Evolutionary conservation across 352 stramenopile species (phyloP).

Genomic region (Pythium volutum): DNA sequence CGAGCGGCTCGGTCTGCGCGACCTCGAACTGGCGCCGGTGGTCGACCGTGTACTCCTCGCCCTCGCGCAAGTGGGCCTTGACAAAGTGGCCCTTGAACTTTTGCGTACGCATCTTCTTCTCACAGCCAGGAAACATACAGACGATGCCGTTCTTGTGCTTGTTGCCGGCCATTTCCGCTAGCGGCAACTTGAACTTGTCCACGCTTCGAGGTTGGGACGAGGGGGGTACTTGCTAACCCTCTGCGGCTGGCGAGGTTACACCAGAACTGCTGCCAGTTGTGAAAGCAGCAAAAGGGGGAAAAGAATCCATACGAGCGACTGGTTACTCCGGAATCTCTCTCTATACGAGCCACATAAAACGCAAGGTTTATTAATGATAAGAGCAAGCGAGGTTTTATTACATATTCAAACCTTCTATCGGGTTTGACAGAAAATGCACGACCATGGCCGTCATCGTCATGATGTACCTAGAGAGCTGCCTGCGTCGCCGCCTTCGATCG

Average conservation of each 20-base stretch:
- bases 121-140: constrained; percentile 75
- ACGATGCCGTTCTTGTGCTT: constrained; percentile 90
- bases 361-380: constrained; percentile 9
- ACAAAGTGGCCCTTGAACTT: constrained; percentile 88
- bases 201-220: background rate
- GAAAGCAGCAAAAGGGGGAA: background rate
- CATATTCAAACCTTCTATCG: constrained; percentile 9
- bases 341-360: constrained; percentile 15
- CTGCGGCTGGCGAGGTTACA: constrained; percentile 18
- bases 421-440: constrained; percentile 28
- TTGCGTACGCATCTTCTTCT: constrained; percentile 84
- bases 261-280: background rate
- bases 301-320: constrained; percentile 17
- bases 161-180: constrained; percentile 61
- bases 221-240: constrained; percentile 18
- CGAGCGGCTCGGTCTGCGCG: constrained; percentile 50
- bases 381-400: constrained; percentile 23
- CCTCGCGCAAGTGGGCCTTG: constrained; percentile 68
- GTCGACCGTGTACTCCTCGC: constrained; percentile 74
- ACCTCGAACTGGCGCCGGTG: constrained; percentile 78
- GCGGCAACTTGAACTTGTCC: constrained; percentile 28
- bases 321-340: constrained; percentile 35
- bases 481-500: constrained; percentile 34
- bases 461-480: constrained; percentile 24
- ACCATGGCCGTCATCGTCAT: background rate